Conservation (phyloP, 2,329 filamentous ascomycete species). For the Cercospora zeae-maydis region DNA sequence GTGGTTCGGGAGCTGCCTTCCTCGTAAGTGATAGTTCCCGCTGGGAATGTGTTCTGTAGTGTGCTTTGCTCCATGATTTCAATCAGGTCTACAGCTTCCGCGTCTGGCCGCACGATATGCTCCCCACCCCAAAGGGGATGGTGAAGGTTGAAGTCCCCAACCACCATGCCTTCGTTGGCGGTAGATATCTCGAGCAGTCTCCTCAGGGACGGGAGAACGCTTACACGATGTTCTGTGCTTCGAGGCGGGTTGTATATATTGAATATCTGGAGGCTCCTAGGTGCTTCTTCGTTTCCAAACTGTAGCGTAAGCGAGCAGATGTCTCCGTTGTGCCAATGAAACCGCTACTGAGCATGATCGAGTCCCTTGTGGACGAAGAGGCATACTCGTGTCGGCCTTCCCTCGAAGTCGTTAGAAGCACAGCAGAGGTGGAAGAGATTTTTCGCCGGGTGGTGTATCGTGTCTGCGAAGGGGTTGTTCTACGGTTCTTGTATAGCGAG, state of each 20-base stretch:
- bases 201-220: background rate
- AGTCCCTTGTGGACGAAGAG: background rate
- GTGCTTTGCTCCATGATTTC: background rate
- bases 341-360: background rate
- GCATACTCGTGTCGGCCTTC: background rate
- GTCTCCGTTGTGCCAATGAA: background rate
- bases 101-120: background rate
- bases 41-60: background rate
- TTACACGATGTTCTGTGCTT: background rate
- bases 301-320: background rate
- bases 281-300: background rate
- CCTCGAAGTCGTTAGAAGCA: background rate
- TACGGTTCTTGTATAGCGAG: background rate
- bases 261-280: background rate
- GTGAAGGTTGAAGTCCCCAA: conserved; percentile 4
- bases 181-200: background rate
- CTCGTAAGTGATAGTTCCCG: conserved; percentile 1
- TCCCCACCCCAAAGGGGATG: background rate
- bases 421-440: background rate
- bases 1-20: background rate
- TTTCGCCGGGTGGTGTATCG: background rate
- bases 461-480: background rate
- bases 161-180: background rate
- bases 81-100: background rate
- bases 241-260: background rate